phyloP scores from a whole-genome alignment of 2,329 filamentous ascomycete species.

The Ophiostoma sp. region DNA sequence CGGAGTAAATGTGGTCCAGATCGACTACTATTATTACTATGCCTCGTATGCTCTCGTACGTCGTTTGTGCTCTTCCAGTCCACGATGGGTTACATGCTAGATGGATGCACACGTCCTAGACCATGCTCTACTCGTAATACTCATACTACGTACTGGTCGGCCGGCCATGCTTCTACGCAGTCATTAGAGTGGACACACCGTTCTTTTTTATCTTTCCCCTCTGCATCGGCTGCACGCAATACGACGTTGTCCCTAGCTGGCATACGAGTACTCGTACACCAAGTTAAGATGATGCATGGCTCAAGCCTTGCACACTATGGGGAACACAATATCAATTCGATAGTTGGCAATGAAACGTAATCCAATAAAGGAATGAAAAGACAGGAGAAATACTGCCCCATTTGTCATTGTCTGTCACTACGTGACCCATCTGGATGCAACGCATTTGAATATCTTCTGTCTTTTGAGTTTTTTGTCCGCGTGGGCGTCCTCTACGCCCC shows the following conservation, averaged over 20 bases:
- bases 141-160: too few relatives aligned
- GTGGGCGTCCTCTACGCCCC: constrained; percentile 3
- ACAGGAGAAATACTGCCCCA: too few relatives aligned
- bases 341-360: too few relatives aligned
- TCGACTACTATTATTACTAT: too few relatives aligned
- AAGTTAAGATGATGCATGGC: constrained; percentile 8
- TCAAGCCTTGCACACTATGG: neutral
- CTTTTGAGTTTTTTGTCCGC: constrained; percentile 4
- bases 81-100: neutral
- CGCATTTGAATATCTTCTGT: neutral
- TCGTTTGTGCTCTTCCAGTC: neutral
- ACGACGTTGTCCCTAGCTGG: neutral
- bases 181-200: neutral
- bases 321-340: neutral
- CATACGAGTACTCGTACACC: too few relatives aligned
- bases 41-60: neutral
- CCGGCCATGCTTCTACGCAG: too few relatives aligned
- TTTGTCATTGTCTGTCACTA: too few relatives aligned
- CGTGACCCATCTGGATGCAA: neutral
- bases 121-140: too few relatives aligned
- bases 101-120: neutral
- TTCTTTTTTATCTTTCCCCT: neutral
- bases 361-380: too few relatives aligned
- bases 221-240: constrained; percentile 4
- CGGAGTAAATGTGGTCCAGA: too few relatives aligned